Base-by-base conservation (phyloP, 2,329 filamentous ascomycete species). In the Domatiomyces catenatus region DNA sequence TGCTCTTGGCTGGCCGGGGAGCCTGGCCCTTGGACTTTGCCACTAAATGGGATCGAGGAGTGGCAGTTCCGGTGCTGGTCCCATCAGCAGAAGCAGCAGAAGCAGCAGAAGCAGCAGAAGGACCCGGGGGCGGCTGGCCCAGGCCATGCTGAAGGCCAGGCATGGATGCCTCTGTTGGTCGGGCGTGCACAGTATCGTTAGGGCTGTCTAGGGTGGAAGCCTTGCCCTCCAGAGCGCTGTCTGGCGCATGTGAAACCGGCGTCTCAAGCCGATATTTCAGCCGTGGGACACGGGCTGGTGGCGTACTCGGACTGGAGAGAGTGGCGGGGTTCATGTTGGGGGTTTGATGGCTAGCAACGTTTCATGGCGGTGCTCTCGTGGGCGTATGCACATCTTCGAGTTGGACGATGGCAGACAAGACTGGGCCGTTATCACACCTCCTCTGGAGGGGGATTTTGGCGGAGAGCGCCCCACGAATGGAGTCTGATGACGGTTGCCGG, bases 1-100 rank as follows among this genome's bases (percentile, higher is more conserved):
- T 56, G 58, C 67, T 65, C 55, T 61, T 66, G 59, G 64, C 66
- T 15, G 32, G 44, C 36, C 20, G 42, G 42, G 20, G 56, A 7
- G 39, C 32, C 10, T 39, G 32, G 32, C 32, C 15, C 32, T 39
- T 39, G 15, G 32, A 12, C 32, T 39, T 39, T 39, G 10, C 32
- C 8, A 15, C 15, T 39, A 12, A 39, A 39, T 39, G 32, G 32
- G 10, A 39, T 10, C 10, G 32, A 39, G 32, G 32, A 15, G 32
- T 15, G 32, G 5, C 5, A 15, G 32, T 39, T 24, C 22, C 22
- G 22, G 22, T 6, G 3, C 3, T 24, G 22, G 22, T 24, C 3
- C 22, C 22, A 39, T 15, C 32, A 39, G 10, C 3, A 39, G 3
- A 12, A 12, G 32, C 32, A 39, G 8, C 8, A 39, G 32, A 2